Evolutionary conservation across 768 basidiomycete genomes (phyloP).

Genomic region (Lentinula sp.): DNA sequence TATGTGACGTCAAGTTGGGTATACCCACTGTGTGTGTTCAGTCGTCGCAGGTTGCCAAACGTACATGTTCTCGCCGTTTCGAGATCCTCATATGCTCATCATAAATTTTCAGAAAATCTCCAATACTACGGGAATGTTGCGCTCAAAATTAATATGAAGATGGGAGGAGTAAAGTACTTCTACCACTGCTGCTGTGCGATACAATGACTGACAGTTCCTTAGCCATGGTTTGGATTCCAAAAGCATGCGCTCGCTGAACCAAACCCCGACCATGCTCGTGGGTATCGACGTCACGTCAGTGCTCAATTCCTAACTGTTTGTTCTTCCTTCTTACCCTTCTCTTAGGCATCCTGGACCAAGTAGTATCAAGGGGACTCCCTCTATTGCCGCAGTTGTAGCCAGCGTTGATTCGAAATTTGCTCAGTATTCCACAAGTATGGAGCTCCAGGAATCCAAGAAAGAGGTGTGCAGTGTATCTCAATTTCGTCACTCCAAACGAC

Average conservation of each 20-base stretch:
- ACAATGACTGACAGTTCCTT: background rate
- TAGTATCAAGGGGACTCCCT: slow-evolving; percentile 69
- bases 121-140: slow-evolving; percentile 80
- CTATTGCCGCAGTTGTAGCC: slow-evolving; percentile 82
- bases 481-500: background rate
- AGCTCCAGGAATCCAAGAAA: slow-evolving; percentile 67
- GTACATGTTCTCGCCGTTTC: slow-evolving; percentile 36
- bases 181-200: background rate
- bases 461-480: slow-evolving; percentile 41
- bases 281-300: slow-evolving; percentile 59
- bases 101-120: slow-evolving; percentile 40
- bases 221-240: slow-evolving; percentile 42
- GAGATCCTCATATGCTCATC: slow-evolving; percentile 13
- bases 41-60: slow-evolving; percentile 62
- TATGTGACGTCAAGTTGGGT: slow-evolving; percentile 63
- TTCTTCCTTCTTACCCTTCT: slow-evolving; percentile 39
- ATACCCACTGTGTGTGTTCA: slow-evolving; percentile 76
- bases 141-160: slow-evolving; percentile 78
- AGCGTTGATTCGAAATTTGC: slow-evolving; percentile 58
- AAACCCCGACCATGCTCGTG: slow-evolving; percentile 69
- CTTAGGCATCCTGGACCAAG: slow-evolving; percentile 63
- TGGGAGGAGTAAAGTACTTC: slow-evolving; percentile 71
- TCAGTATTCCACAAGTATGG: slow-evolving; percentile 72
- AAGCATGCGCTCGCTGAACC: slow-evolving; percentile 55
- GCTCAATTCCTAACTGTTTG: slow-evolving; percentile 33